Evolutionary conservation across 2,329 filamentous ascomycete species (phyloP), one percentile per base, ranked within the genome.

Genomic region (Pestalotiopsis sp.): DNA sequence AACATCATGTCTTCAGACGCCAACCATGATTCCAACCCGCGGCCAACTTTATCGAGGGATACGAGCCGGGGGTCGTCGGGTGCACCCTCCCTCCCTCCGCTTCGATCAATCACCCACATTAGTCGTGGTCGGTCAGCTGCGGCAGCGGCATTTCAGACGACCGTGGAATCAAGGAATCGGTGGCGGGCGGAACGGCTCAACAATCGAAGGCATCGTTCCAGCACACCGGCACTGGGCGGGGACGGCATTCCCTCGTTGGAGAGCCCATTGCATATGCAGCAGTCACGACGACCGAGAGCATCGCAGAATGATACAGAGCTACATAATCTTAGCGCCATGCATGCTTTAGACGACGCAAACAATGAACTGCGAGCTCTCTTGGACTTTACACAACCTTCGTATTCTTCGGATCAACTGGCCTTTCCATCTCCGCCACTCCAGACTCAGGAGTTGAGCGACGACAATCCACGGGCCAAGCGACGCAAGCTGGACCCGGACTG

Each of bases 401-500:
- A 72, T 65, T 49, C 71, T 3, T 73, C 75, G 4, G 73, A 78
- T 5, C 45, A 52, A 39, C 69, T 76, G 23, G 58, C 72, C 9
- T 75, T 78, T 59, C 72, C 74, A 20, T 74, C 75, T 12, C 71
- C 72, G 17, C 71, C 72, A 25, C 69, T 73, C 31, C 73, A 72
- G 58, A 67, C 70, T 23, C 73, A 75, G 39, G 77, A 77, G 64
- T 67, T 72, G 11, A 69, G 62, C 3, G 77, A 79, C 61, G 77
- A 79, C 17, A 75, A 72, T 72, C 86, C 89, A 67, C 84, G 87
- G 68, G 81, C 81, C 63, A 94, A 94, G 79, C 88, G 92, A 60
- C 87, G 92, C 71, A 94, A 93, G 78, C 79, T 94, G 49, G 91
- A 93, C 73, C 84, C 87, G 1, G 91, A 92, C 70, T 85, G 85